phyloP scores from a whole-genome alignment of 768 basidiomycete genomes.

The Pleurotus citrinopileatus region DNA sequence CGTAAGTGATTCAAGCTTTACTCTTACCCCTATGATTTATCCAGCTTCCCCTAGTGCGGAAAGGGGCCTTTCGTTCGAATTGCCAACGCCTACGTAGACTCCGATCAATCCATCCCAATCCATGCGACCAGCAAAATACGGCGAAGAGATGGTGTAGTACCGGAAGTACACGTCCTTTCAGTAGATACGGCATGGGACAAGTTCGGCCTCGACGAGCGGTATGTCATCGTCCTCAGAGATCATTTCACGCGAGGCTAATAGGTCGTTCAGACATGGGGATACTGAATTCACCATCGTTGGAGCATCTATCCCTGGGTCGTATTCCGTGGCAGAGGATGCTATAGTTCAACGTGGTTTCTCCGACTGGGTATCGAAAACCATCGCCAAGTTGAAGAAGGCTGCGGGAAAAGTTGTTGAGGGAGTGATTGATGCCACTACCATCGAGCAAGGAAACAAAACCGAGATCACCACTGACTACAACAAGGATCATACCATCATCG shows the following conservation, averaged over 20 bases:
- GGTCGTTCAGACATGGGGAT: background rate
- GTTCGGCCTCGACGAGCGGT: background rate
- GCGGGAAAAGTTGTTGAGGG: slow-evolving; percentile 7
- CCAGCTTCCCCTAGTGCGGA: slow-evolving; percentile 9
- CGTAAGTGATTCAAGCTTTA: background rate
- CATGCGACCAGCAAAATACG: slow-evolving; percentile 19
- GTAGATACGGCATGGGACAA: slow-evolving; percentile 22
- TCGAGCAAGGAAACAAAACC: slow-evolving; percentile 4
- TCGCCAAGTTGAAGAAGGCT: slow-evolving; percentile 1
- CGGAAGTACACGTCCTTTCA: slow-evolving; percentile 29
- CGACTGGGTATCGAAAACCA: slow-evolving; percentile 1
- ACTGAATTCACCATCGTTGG: slow-evolving; percentile 4
- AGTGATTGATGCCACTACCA: background rate
- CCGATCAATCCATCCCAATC: slow-evolving; percentile 33
- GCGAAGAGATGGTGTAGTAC: slow-evolving; percentile 20
- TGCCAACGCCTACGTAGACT: slow-evolving; percentile 28
- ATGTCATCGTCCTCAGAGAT: background rate
- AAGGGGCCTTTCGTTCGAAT: slow-evolving; percentile 25
- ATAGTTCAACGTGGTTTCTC: slow-evolving; percentile 3
- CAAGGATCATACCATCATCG: background rate
- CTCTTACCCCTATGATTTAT: background rate
- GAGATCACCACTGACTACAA: slow-evolving; percentile 2
- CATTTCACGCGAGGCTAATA: background rate
- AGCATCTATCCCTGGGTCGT: background rate
- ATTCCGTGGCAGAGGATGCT: background rate